These are phyloP conservation scores for Fraxinus angustifolia DNA, from an alignment of 305 asterid species.

Conservation along the genomic window DNA sequence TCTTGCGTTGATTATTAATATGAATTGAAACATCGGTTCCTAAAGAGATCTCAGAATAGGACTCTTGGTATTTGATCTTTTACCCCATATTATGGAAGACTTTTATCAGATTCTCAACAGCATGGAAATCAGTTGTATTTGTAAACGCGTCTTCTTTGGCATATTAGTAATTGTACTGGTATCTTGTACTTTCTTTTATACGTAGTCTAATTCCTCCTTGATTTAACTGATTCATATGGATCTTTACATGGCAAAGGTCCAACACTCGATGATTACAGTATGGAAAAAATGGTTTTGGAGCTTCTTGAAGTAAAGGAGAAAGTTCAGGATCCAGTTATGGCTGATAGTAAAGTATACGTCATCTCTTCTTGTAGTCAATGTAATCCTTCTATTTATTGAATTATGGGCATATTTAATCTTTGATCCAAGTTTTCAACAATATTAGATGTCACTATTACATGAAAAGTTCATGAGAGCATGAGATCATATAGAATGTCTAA, in stretches of 20 bases:
- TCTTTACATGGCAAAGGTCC: constrained; percentile 25
- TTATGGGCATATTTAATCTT: neutral
- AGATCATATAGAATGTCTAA: neutral
- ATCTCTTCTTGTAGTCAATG: neutral
- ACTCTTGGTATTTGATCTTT: neutral
- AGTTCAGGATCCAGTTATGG: constrained; percentile 27
- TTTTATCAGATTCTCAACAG: neutral
- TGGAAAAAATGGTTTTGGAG: constrained; percentile 23
- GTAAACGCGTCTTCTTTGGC: neutral
- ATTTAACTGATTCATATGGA: constrained; percentile 29
- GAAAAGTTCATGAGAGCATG: neutral
- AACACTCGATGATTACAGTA: constrained; percentile 17
- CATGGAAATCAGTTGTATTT: neutral
- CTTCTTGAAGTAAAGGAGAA: constrained; percentile 37
- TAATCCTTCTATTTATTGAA: neutral
- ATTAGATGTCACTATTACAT: neutral
- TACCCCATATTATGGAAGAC: neutral
- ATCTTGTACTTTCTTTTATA: neutral
- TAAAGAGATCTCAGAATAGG: neutral
- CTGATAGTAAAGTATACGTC: constrained; percentile 27
- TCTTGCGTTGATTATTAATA: neutral
- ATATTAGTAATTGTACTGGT: neutral
- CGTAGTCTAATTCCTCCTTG: constrained; percentile 12
- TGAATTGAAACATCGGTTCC: neutral
- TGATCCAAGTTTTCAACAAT: neutral